Base-by-base conservation (phyloP, 371 early-diverging fungal genomes). In the Blastocladiella emersonii region DNA sequence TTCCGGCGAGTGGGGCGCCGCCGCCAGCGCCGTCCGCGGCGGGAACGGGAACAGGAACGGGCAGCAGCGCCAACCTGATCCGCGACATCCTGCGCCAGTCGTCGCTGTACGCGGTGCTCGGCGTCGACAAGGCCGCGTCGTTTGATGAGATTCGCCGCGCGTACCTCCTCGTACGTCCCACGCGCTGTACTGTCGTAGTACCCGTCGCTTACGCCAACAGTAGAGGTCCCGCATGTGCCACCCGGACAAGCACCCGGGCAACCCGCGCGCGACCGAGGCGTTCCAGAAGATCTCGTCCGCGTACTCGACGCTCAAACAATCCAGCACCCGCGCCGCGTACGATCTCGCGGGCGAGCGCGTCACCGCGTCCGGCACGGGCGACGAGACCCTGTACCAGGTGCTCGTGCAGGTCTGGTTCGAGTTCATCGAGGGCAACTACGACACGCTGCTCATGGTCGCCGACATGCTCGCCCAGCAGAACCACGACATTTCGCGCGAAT, bases 321-420 rank as follows among this genome's bases (percentile, higher is more conserved):
- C 37, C 2, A 27, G 41, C 37, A 41, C 59, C 8, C 37, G 59
- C 13, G 44, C 41, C 37, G 41, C 37, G 7, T 59, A 59, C 43
- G 59, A 59, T 10, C 13, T 59, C 15, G 37, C 41, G 4, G 59
- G 59, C 2, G 37, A 59, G 0, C 37, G 37, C 1, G 53, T 30
- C 1, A 8, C 27, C 2, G 41, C 41, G 2, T 13, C 41, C 7
- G 51, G 37, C 12, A 25, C 12, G 0, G 59, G 59, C 37, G 44
- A 37, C 59, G 59, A 34, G 59, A 34, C 59, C 13, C 43, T 59
- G 8, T n/a, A 59, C 37, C 12, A 19, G 32, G 25, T 25, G 0
- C 43, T 59, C 25, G 59, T 59, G 25, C 59, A 59, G 59, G 15
- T 59, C 19, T 59, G 44, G 41, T 43, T n/a, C 32, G 59, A 59